Evolutionary conservation across 306 rosid genomes (phyloP), one percentile per base, ranked within the genome.

Genomic region (Macrotyloma uniflorum): DNA sequence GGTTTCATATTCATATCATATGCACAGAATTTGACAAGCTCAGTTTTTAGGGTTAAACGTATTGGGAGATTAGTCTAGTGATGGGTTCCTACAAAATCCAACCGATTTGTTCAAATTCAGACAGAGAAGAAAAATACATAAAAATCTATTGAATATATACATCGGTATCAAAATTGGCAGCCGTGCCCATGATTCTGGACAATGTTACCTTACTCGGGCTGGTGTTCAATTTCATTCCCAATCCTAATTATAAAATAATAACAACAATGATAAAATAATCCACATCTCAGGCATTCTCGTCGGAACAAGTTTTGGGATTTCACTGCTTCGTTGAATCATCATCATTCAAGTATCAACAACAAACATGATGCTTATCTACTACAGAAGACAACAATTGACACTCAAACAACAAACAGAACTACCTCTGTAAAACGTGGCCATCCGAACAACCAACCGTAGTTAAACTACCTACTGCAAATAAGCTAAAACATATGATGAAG

Each of bases 361-460:
- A 70, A 74, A 57, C 62, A 79, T 18, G 32, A 33, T 45, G 53
- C 26, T 35, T 66, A 66, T 65, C 54, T 51, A 58, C 77, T n/a
- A 74, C 72, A 79, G 54, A 79, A 74, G 49, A 62, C 50, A 42
- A 55, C 45, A 45, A 77, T 42, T 70, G 68, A 46, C 79, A 84
- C n/a, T 64, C 78, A 80, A 76, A 51, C 77, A 61, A 63, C 71
- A 83, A 53, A 64, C 86, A 51, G 16, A 80, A 42, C 79, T 53
- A 66, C 49, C 72, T 58, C 54, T 20, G 46, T 42, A 38, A 67
- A 54, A 40, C 61, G 23, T 67, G 33, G 53, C 50, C 71, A 78
- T 30, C 59, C 20, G n/a, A 28, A 70, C 68, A 61, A 49, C 61
- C 81, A 76, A 68, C 40, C 40, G 33, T 65, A 57, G 72, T 57